These are phyloP conservation scores for Vanilla planifolia DNA, from an alignment of 106 monocot species.

Conservation along the genomic window DNA sequence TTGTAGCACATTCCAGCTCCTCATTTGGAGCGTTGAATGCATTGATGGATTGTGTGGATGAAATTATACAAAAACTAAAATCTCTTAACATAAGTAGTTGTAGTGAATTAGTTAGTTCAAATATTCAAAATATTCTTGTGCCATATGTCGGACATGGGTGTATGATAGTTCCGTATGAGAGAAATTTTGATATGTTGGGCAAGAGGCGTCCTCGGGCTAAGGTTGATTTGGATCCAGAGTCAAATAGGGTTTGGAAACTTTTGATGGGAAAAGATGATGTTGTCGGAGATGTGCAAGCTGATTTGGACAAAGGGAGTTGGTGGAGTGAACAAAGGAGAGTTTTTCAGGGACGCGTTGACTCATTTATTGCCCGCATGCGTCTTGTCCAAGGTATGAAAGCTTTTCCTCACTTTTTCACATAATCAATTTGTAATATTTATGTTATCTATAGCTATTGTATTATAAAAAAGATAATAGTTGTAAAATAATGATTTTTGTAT, in stretches of 20 bases:
- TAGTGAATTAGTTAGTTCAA: slow-evolving; percentile 4
- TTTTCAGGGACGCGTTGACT: slow-evolving; percentile 67
- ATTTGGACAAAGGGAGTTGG: slow-evolving; percentile 61
- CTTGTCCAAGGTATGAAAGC: slow-evolving; percentile 76
- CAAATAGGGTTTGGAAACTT: slow-evolving; percentile 76
- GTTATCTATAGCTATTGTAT: too few relatives aligned
- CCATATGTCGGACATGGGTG: slow-evolving; percentile 39
- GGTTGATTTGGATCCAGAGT: slow-evolving; percentile 70
- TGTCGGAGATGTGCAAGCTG: slow-evolving; percentile 17
- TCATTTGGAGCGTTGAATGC: slow-evolving; percentile 5
- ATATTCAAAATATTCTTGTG: slow-evolving; percentile 42
- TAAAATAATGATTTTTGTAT: too few relatives aligned
- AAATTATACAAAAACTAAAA: slow-evolving; percentile 37
- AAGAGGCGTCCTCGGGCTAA: slow-evolving; percentile 48
- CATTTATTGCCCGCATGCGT: slow-evolving; percentile 96
- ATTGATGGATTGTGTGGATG: slow-evolving; percentile 28
- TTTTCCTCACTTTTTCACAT: too few relatives aligned
- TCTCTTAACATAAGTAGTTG: slow-evolving; percentile 33
- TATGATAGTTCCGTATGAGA: slow-evolving; percentile 37
- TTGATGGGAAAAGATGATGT: slow-evolving; percentile 64
- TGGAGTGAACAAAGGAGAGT: slow-evolving; percentile 80
- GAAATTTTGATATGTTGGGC: slow-evolving; percentile 21
- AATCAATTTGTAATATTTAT: too few relatives aligned
- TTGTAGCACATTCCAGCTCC: background rate
- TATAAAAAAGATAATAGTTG: too few relatives aligned